Evolutionary conservation across 257 asterid species (phyloP), one percentile per base, ranked within the genome.

Genomic region (Ilex asprella): DNA sequence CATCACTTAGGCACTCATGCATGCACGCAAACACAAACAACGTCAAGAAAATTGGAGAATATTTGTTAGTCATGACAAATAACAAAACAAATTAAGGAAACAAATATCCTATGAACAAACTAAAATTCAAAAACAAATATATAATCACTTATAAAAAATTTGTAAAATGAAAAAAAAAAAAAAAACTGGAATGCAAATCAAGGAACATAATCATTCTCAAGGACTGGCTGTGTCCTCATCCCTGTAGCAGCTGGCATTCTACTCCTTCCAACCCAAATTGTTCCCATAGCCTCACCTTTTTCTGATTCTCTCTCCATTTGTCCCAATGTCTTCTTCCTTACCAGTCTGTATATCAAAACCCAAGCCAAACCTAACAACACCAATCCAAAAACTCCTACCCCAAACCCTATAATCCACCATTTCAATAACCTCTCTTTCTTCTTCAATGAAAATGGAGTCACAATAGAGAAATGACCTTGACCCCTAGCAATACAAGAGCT

Each of bases 161-260:
- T 30, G n/a, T 59, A 62, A 30, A 1, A 57, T 43, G 32, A 53
- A 16, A 50, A 11, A 5, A 49, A 47, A 39, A 57, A 30, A 50
- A 14, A 12, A 43, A 27, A 43, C 32, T 29, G 14, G 3, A 14
- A 66, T 31, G 47, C n/a, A 13, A 27, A 39, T 79, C 68, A 87
- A 66, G 96, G 95, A 41, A 78, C 61, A 67, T 84, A 84, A 30
- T 66, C 78, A 68, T 64, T 72, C 63, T 88, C 98, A 78, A 92
- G 80, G 65, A 56, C 77, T 30, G 99, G 97, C 64, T 79, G 87
- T 32, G 97, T 92, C 75, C 97, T 86, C 68, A 84, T 81, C 67
- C 79, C 83, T 55, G 89, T 64, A 68, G 95, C 98, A 11, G 77
- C 30, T 57, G 89, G 91, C 97, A 92, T 80, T 81, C 82, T 89